Evolutionary conservation across 2,329 filamentous ascomycete species (phyloP).

Genomic region (Cladorrhinum sp.): DNA sequence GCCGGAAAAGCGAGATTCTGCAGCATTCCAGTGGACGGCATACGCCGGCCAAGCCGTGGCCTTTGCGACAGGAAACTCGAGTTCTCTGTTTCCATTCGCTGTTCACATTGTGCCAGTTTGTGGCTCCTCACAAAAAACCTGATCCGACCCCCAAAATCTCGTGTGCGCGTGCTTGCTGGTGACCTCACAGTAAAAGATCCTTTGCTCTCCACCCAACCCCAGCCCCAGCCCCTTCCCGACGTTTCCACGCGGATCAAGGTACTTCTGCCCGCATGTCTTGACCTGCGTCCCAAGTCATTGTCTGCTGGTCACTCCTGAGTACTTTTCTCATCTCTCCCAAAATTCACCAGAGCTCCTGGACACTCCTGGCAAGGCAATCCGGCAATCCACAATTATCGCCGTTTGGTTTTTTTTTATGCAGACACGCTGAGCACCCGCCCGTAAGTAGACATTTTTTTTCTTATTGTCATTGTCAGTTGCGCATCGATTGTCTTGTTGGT

Average conservation of each 20-base stretch:
- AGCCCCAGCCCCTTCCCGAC: slow-evolving; percentile 22
- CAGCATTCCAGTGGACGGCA: slow-evolving; percentile 4
- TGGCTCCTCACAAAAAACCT: slow-evolving; percentile 22
- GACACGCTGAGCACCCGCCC: slow-evolving; percentile 12
- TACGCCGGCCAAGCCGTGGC: slow-evolving; percentile 4
- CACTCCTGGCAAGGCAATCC: not conserved
- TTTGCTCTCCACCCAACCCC: slow-evolving; percentile 21
- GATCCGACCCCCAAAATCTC: slow-evolving; percentile 19
- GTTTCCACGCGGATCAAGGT: slow-evolving; percentile 23
- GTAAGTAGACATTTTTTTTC: slow-evolving; percentile 25
- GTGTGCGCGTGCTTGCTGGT: slow-evolving; percentile 6
- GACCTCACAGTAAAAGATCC: slow-evolving; percentile 16
- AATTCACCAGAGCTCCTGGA: not conserved
- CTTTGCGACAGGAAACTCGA: not conserved
- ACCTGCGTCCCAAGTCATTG: slow-evolving; percentile 22
- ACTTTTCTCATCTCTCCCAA: slow-evolving; percentile 19
- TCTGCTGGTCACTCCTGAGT: slow-evolving; percentile 27
- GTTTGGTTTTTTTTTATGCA: slow-evolving; percentile 22
- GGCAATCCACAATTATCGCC: slow-evolving; percentile 20
- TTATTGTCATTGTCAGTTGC: not conserved
- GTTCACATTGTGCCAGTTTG: not conserved
- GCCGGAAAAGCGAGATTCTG: not conserved
- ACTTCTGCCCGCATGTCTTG: slow-evolving; percentile 26
- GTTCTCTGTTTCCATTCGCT: not conserved
- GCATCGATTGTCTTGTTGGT: not conserved